Evolutionary conservation across 208 protist genomes (phyloP), one percentile per base, ranked within the genome.

Genomic region (Leishmania guyanensis): DNA sequence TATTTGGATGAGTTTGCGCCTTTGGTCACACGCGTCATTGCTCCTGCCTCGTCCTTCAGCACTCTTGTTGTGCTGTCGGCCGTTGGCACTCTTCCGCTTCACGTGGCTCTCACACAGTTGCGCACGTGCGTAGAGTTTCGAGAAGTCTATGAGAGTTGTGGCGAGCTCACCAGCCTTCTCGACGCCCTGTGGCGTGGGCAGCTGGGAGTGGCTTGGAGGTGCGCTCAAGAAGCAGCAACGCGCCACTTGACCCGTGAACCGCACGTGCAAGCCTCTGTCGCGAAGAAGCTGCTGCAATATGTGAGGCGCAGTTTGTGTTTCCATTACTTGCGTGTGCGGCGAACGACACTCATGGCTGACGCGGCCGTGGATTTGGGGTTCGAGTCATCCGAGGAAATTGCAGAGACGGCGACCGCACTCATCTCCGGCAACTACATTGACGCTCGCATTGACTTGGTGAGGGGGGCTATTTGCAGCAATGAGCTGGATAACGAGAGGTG

Each of bases 1-100:
- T 82, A 81, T 72, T 50, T 80, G 50, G 69, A 14, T 20, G 83
- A 82, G 60, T 79, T 82, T 43, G 75, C 79, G 48, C 75, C 78
- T n/a, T 54, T 89, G 8, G 83, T 88, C 46, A 80, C 68, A 46
- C 33, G 26, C n/a, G 77, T 83, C 36, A 78, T 89, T 51, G 73
- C 80, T 17, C 82, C 82, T 12, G 83, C 80, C 2, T 8, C 77
- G 8, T 73, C 70, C 50, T 89, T 87, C 65, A 74, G 64, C 43
- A 82, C 86, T 56, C 75, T 93, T 66, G 39, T 91, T 14, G 22
- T 91, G 65, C 83, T 93, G 74, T 86, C 81, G 8, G 87, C 88
- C 20, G 9, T 94, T 51, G 85, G 81, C 20, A 78, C 87, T 39
- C 69, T 88, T 22, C 89, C 91, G 53, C 83, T 90, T 64, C 62